Percentiles rank a stretch among this genome's conserved stretches.
Evolutionary conservation across 345 rosid species (phyloP).

Genomic region (Aegle marmelos): DNA sequence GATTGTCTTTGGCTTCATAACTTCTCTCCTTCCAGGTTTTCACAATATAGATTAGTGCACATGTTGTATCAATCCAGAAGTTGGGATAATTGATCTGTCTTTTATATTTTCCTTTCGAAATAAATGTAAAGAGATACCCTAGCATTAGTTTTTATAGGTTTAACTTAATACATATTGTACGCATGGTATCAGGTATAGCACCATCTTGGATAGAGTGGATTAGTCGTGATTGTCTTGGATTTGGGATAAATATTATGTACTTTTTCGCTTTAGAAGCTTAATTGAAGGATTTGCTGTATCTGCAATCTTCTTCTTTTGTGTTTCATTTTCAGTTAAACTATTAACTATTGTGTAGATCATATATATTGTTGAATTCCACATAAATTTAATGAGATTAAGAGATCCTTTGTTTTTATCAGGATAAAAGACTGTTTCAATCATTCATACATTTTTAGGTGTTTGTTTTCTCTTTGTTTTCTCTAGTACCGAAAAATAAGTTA

Average conservation of each 20-base stretch:
- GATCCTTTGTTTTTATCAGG: too few relatives aligned
- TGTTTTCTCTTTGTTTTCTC: too few relatives aligned
- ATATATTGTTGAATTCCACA: too few relatives aligned
- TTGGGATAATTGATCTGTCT: not conserved
- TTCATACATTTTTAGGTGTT: too few relatives aligned
- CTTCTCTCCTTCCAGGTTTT: slow-evolving; percentile 96
- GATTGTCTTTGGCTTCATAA: slow-evolving; percentile 93
- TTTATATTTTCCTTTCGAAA: slow-evolving; percentile 1
- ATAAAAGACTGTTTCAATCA: too few relatives aligned
- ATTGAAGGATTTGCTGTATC: not conserved
- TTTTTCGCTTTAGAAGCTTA: not conserved
- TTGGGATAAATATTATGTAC: not conserved
- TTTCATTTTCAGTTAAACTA: not conserved
- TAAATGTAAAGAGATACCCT: slow-evolving; percentile 3
- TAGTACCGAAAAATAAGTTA: too few relatives aligned
- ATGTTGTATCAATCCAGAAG: not conserved
- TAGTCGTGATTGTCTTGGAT: not conserved
- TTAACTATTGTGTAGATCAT: too few relatives aligned
- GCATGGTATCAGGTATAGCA: not conserved
- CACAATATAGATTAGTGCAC: slow-evolving; percentile 75
- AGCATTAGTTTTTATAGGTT: not conserved
- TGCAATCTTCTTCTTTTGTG: not conserved
- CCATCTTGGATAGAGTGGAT: not conserved
- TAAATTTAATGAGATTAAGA: too few relatives aligned
- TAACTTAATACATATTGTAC: slow-evolving; percentile 1